Conservation (phyloP, 495 filamentous ascomycete species). For the Penicillium pancosmium region DNA sequence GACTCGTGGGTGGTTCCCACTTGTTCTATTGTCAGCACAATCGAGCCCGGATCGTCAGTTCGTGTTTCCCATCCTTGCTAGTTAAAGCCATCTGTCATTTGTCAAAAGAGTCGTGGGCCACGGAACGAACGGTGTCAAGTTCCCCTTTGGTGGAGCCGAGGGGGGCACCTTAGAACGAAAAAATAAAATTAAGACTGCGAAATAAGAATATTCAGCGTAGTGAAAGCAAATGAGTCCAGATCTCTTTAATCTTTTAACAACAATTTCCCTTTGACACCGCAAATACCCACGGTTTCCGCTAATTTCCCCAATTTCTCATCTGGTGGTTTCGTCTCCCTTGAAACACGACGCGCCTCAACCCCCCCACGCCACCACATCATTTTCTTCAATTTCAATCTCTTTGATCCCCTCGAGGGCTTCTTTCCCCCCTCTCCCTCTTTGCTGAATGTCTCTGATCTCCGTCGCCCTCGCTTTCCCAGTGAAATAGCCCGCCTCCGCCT, state of each 20-base stretch:
- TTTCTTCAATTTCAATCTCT: neutral
- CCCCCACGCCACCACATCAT: neutral
- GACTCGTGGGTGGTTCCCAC: constrained; percentile 6
- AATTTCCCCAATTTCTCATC: neutral
- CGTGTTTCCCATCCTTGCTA: neutral
- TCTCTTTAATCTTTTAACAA: neutral
- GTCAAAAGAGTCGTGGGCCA: neutral
- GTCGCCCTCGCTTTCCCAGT: neutral
- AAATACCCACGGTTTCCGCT: neutral
- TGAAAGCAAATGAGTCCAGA: neutral
- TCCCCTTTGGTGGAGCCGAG: constrained; percentile 2
- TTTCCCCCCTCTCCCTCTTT: neutral
- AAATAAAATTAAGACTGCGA: neutral
- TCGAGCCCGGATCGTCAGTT: neutral
- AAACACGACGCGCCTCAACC: neutral
- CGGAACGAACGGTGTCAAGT: neutral
- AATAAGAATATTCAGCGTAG: neutral
- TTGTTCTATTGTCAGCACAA: neutral
- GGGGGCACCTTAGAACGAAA: neutral
- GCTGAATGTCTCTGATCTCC: neutral
- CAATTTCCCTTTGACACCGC: neutral
- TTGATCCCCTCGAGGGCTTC: neutral
- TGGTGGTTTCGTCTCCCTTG: neutral
- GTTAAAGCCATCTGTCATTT: neutral
- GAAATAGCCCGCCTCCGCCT: neutral